Conservation (phyloP, 108 stramenopile genomes). For the Chaetoceros tenuissimus region DNA sequence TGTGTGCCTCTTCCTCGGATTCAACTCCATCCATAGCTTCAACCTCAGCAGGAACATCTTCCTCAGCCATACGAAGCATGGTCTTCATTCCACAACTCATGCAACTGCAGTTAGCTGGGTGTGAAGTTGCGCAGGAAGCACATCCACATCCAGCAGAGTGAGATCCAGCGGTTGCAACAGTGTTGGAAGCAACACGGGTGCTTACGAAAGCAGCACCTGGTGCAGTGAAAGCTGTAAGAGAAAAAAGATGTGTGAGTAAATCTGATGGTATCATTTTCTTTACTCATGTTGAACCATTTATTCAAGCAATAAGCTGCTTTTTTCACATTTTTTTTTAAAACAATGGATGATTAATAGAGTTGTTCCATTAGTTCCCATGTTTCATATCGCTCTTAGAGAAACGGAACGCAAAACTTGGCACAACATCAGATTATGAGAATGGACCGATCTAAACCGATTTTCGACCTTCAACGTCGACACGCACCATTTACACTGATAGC, state of each 20-base stretch:
- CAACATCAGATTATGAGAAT: too few species aligned
- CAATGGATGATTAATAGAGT: too few species aligned
- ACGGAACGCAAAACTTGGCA: too few species aligned
- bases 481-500: too few species aligned
- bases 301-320: too few species aligned
- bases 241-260: not conserved
- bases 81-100: constrained; percentile 22
- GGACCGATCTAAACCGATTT: too few species aligned
- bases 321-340: too few species aligned
- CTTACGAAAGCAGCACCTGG: not conserved
- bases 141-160: not conserved
- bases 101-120: constrained; percentile 24
- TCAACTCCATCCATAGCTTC: constrained; percentile 73
- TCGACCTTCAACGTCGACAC: too few species aligned
- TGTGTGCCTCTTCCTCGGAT: constrained; percentile 73
- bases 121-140: not conserved
- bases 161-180: not conserved
- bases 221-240: not conserved
- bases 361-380: too few species aligned
- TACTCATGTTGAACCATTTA: too few species aligned
- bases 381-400: too few species aligned
- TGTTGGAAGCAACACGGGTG: not conserved
- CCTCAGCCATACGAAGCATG: constrained; percentile 25
- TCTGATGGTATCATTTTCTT: too few species aligned
- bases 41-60: constrained; percentile 64